These are phyloP conservation scores for Pseudozyma thailandica DNA, from an alignment of 1,284 basidiomycete genomes.

Conservation along the genomic window DNA sequence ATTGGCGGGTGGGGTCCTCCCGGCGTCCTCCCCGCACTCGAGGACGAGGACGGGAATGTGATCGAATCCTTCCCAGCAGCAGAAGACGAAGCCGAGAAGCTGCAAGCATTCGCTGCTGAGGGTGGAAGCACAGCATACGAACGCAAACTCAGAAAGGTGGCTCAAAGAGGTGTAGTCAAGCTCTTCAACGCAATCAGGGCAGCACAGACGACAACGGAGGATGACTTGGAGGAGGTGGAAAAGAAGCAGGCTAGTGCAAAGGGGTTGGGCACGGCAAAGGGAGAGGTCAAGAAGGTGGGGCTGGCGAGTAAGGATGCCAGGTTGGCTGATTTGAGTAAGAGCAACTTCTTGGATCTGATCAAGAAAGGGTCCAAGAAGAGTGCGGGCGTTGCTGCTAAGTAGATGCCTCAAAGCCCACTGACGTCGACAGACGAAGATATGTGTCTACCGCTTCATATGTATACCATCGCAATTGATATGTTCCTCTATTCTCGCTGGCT, in stretches of 20 bases:
- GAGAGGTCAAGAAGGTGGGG: slow-evolving; percentile 33
- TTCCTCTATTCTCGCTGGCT: no score
- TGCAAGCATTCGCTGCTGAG: slow-evolving; percentile 45
- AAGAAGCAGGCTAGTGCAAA: slow-evolving; percentile 30
- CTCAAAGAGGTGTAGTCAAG: slow-evolving; percentile 67
- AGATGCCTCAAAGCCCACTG: no score
- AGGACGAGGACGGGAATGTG: slow-evolving; percentile 47
- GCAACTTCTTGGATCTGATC: slow-evolving; percentile 65
- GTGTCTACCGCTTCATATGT: no score
- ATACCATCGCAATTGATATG: slow-evolving; percentile 25
- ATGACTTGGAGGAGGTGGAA: slow-evolving; percentile 54
- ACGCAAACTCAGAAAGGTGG: slow-evolving; percentile 62
- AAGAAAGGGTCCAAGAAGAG: slow-evolving; percentile 37
- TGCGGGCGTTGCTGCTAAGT: slow-evolving; percentile 39
- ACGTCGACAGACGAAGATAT: no score
- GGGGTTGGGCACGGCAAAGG: neutral
- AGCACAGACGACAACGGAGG: slow-evolving; percentile 60
- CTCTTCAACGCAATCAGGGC: slow-evolving; percentile 67
- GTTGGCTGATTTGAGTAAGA: slow-evolving; percentile 63
- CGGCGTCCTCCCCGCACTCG: slow-evolving; percentile 47
- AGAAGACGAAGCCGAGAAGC: slow-evolving; percentile 25
- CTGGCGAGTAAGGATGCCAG: slow-evolving; percentile 56
- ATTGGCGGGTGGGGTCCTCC: slow-evolving; percentile 66
- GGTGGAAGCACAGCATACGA: slow-evolving; percentile 63
- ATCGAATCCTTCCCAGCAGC: slow-evolving; percentile 22